Percentiles rank a stretch among this genome's conserved stretches.
These are phyloP conservation scores for Colletotrichum paranaense DNA, from an alignment of 2,329 filamentous ascomycete species.

Conservation along the genomic window DNA sequence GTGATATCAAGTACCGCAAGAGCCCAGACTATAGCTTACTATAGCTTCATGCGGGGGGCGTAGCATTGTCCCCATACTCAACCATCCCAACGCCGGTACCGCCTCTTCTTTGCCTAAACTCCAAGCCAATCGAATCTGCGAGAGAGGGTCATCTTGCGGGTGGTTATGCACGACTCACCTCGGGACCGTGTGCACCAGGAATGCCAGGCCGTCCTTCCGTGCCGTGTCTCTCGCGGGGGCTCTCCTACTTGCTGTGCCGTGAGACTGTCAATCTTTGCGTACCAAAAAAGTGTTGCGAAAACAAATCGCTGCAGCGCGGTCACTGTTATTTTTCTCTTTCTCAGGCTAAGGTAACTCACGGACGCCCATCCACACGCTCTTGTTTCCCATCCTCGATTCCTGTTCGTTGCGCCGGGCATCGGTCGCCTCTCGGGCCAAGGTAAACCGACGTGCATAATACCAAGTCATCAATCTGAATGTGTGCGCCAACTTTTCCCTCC, in stretches of 20 bases:
- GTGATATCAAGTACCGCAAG: neutral
- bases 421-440: conserved; percentile 21
- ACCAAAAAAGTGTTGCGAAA: neutral
- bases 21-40: neutral
- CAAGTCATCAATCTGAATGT: conserved; percentile 3
- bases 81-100: neutral
- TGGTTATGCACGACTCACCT: conserved; percentile 24
- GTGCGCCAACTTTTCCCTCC: neutral
- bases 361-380: conserved; percentile 5
- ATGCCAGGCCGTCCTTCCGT: conserved; percentile 27
- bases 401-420: neutral
- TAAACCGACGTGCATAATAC: neutral
- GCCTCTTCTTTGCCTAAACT: neutral
- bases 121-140: conserved; percentile 20
- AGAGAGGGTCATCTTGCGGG: conserved; percentile 12
- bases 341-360: conserved; percentile 34
- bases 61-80: neutral
- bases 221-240: conserved; percentile 21
- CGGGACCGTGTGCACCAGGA: conserved; percentile 5
- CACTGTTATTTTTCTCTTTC: conserved; percentile 25
- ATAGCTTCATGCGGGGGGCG: neutral
- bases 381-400: neutral
- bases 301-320: conserved; percentile 18
- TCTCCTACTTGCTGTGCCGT: conserved; percentile 14
- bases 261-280: conserved; percentile 22